phyloP scores from a whole-genome alignment of 2,329 filamentous ascomycete species.

The Epichloe brachyelytri region DNA sequence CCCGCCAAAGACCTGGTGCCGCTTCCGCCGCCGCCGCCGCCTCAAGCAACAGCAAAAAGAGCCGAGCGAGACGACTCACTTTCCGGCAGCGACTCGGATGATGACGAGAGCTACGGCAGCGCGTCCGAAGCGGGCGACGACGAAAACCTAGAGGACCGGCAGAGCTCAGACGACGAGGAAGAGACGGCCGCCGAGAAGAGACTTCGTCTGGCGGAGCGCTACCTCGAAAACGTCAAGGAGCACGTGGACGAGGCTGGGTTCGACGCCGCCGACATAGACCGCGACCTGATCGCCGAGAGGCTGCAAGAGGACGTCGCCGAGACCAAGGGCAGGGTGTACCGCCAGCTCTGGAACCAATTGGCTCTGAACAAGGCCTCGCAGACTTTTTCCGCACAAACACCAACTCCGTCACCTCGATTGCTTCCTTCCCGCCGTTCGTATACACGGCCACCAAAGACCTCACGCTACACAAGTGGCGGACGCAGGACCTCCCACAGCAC shows the following conservation, averaged over 20 bases:
- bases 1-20: conserved; percentile 7
- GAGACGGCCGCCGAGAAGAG: conserved; percentile 87
- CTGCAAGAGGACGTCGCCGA: conserved; percentile 88
- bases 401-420: conserved; percentile 65
- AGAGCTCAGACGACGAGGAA: conserved; percentile 55
- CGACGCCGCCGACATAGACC: conserved; percentile 86
- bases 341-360: conserved; percentile 61
- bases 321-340: conserved; percentile 79
- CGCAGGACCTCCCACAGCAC: conserved; percentile 51
- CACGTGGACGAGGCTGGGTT: conserved; percentile 76
- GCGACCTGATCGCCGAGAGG: conserved; percentile 80
- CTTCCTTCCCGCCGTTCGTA: conserved; percentile 63
- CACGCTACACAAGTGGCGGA: conserved; percentile 77
- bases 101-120: conserved; percentile 36
- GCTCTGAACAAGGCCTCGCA: conserved; percentile 55
- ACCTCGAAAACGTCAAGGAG: conserved; percentile 77
- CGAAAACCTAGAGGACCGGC: conserved; percentile 28
- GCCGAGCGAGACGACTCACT: conserved; percentile 59
- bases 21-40: conserved; percentile 18
- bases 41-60: conserved; percentile 29
- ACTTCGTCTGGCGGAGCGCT: conserved; percentile 77
- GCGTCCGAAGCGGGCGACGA: conserved; percentile 29
- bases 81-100: conserved; percentile 68
- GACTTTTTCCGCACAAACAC: conserved; percentile 67
- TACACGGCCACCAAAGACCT: conserved; percentile 86